Base-by-base conservation (phyloP, 495 filamentous ascomycete species). In the Terfezia boudieri region DNA sequence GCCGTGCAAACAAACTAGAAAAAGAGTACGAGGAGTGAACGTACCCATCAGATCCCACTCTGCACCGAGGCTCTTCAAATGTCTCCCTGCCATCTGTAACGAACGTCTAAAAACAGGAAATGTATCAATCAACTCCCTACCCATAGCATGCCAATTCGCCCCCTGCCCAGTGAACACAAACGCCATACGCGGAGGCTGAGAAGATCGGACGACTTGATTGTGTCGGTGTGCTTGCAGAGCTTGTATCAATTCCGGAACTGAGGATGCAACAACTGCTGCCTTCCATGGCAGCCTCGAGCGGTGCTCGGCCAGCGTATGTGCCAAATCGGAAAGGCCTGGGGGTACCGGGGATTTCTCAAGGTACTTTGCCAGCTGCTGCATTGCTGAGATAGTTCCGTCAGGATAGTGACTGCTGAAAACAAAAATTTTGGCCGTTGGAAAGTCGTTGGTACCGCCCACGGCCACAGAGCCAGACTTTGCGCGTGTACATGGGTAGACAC, bases 71-170 rank as follows among this genome's bases (percentile, higher is more conserved):
- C 64, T 1, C 52, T 38, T 20, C 56, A 36, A 12, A 80, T 66
- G 26, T 68, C 57, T 4, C 53, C 8, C 35, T 78, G 73, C 2
- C 80, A 67, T 37, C 0, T 62, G 58, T 11, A 81, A 70, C 1
- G 62, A 61, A 2, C 61, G 35, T 9, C 57, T 53, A 58, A 71
- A 77, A 16, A 64, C 52, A 2, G 65, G 54, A 51, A 57, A 75
- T 3, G 53, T 62, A 17, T 32, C 48, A 12, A 75, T 55, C 20
- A 79, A 55, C 22, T 68, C 66, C 9, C 63, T 66, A 17, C 72
- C 76, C 78, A 83, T 82, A 8, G 65, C 63, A 8, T 74, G 65
- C 76, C 79, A 83, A 58, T 84, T 80, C 0, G 80, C 78, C n/a
- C 81, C 81, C 57, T 85, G 81, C 6, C 81, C 81, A 14, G 78